Evolutionary conservation across 495 filamentous ascomycete genomes (phyloP).

Genomic region (Talaromyces liani): DNA sequence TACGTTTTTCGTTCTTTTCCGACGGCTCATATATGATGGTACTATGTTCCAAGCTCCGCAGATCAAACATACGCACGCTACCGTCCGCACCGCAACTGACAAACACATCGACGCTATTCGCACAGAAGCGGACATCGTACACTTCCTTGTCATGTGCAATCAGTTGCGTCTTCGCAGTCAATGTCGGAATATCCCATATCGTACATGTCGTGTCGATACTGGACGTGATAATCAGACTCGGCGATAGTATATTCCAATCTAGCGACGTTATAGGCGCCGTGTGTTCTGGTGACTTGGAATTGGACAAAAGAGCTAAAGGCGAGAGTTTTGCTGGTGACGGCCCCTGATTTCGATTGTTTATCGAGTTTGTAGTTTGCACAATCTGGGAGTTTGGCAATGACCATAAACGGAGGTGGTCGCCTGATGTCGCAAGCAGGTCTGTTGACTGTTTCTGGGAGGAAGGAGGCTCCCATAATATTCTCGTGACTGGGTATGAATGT

Average conservation of each 20-base stretch:
- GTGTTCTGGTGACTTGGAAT: slow-evolving; percentile 97
- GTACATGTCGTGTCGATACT: slow-evolving; percentile 99
- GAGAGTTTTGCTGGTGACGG: slow-evolving; percentile 78
- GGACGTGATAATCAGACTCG: slow-evolving; percentile 94
- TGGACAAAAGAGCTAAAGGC: slow-evolving; percentile 86
- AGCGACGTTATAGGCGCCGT: slow-evolving; percentile 93
- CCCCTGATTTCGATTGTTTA: slow-evolving; percentile 54
- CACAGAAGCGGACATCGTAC: slow-evolving; percentile 96
- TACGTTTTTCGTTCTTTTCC: slow-evolving; percentile 80
- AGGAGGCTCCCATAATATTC: slow-evolving; percentile 94
- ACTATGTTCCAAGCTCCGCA: slow-evolving; percentile 92
- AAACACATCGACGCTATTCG: slow-evolving; percentile 93
- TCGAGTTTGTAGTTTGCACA: slow-evolving; percentile 54
- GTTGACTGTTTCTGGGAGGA: slow-evolving; percentile 96
- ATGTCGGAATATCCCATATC: slow-evolving; percentile 98
- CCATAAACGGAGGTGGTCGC: slow-evolving; percentile 94
- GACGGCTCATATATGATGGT: slow-evolving; percentile 99
- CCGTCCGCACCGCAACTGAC: slow-evolving; percentile 97
- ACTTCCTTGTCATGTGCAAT: slow-evolving; percentile 99
- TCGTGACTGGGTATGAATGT: slow-evolving; percentile 94
- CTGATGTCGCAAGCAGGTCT: slow-evolving; percentile 91
- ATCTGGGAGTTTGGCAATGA: slow-evolving; percentile 60
- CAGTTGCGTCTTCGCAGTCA: slow-evolving; percentile 96
- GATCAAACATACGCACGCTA: slow-evolving; percentile 97
- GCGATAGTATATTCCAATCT: slow-evolving; percentile 96